Base-by-base conservation (phyloP, 345 rosid species). In the Lepidium aucheri region DNA sequence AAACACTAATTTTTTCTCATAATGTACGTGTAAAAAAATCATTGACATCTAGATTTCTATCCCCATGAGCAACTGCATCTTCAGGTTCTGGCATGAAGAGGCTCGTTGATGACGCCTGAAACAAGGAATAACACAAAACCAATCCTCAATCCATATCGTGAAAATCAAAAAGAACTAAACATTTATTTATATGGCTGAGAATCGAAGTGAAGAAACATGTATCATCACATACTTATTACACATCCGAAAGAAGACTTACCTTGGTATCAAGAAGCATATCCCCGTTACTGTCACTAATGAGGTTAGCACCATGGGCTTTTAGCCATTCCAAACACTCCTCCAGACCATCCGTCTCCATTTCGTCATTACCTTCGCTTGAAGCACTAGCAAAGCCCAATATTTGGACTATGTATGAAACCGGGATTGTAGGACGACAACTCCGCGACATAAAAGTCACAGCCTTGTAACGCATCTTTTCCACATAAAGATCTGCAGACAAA, bases 21-120 rank as follows among this genome's bases (percentile, higher is more conserved):
- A 42, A 65, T 16, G 97, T 64, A 50, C 97, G 78, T 5, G 96
- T 77, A 47, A 94, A 68, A 75, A 91, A 94, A 78, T 91, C 97
- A 43, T 91, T 84, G 45, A 94, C 97, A 35, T 93, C 99, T 32
- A 94, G 91, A 75, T 62, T 82, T 33, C 85, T 72, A 65, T 94
- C 99, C 58, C 99, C 99, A 45, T 94, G 99, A 47, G 96, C 78
- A 16, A 94, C 97, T 0, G 97, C 95, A 67, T 87, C 99, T 72
- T 89, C 99, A 7, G 97, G 95, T 50, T 90, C 99, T 18, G 97
- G 99, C 83, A 90, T 82, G 79, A 58, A 88, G 17, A 94, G 87
- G 53, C 79, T 84, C 55, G 91, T 80, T 20, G 96, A 74, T 8
- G 97, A 86, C 43, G 83, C 95, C 96, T 94, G 91, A 70, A 20